Conservation (phyloP, 108 stramenopile species). For the Nitzschia inconspicua region DNA sequence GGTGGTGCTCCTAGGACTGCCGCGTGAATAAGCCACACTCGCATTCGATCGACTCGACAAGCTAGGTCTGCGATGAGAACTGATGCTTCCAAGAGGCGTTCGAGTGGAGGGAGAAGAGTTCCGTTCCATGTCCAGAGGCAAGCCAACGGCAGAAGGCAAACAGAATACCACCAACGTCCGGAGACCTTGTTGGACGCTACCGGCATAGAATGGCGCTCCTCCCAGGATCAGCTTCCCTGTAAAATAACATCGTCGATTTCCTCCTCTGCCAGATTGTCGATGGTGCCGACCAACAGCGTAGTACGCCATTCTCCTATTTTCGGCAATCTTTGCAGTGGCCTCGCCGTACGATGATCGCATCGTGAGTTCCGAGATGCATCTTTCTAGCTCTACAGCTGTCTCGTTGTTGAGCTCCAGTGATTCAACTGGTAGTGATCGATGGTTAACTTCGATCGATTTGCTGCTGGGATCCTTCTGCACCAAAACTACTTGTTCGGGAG, state of each 20-base stretch:
- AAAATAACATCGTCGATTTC: conserved; percentile 85
- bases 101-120: background rate
- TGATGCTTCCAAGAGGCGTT: background rate
- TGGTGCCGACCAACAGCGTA: conserved; percentile 82
- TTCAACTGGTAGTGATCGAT: conserved; percentile 20
- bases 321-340: conserved; percentile 27
- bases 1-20: background rate
- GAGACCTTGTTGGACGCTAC: conserved; percentile 76
- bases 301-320: conserved; percentile 80
- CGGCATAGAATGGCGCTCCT: conserved; percentile 79
- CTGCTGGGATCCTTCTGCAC: background rate
- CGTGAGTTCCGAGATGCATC: conserved; percentile 74
- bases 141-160: conserved; percentile 66
- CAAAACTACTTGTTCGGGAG: conserved; percentile 18
- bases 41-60: conserved; percentile 3
- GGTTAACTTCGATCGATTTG: background rate
- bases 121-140: conserved; percentile 30
- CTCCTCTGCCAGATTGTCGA: conserved; percentile 40
- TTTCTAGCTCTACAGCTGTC: conserved; percentile 36
- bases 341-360: conserved; percentile 66
- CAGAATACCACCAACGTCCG: conserved; percentile 87
- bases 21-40: conserved; percentile 5
- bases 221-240: conserved; percentile 64
- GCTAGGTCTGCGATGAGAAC: conserved; percentile 3
- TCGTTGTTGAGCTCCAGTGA: conserved; percentile 22